Evolutionary conservation across 2,329 filamentous ascomycete genomes (phyloP).

Genomic region (Fusarium foetens): DNA sequence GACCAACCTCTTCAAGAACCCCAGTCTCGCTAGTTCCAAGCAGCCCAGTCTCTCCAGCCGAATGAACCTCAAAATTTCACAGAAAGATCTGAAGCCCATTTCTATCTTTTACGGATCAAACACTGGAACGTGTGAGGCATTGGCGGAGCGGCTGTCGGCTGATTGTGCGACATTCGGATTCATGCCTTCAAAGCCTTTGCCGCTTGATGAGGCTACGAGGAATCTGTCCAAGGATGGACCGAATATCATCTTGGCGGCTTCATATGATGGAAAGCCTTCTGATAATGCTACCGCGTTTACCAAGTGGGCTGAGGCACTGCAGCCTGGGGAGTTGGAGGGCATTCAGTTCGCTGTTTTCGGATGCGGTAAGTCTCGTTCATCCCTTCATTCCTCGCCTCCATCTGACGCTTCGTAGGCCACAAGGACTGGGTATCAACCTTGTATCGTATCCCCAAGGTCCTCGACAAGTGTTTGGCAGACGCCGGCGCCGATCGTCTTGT

Average conservation of each 20-base stretch:
- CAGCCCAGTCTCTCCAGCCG: neutral
- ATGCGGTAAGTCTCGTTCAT: neutral
- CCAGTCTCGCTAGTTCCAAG: neutral
- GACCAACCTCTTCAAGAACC: neutral
- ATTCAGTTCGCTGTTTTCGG: slow-evolving; percentile 3
- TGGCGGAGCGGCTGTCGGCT: neutral
- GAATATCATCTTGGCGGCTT: neutral
- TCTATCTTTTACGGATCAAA: slow-evolving; percentile 4
- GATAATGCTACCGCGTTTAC: slow-evolving; percentile 1
- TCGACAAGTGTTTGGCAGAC: slow-evolving; percentile 63
- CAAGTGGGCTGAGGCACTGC: neutral
- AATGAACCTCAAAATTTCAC: neutral
- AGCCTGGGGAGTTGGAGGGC: neutral
- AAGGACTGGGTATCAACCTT: slow-evolving; percentile 70
- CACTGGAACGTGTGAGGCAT: neutral
- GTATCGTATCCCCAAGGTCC: slow-evolving; percentile 71
- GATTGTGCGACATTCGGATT: slow-evolving; percentile 12
- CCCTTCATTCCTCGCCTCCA: neutral
- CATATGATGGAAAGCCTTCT: neutral
- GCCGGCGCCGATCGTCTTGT: slow-evolving; percentile 49
- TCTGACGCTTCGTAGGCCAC: neutral
- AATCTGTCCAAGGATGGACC: neutral
- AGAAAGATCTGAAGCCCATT: slow-evolving; percentile 1
- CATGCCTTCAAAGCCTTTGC: neutral
- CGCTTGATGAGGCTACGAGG: neutral